Base-by-base conservation (phyloP, 805 yeast genomes). In the Hemisphaericaspora nanyangensis region DNA sequence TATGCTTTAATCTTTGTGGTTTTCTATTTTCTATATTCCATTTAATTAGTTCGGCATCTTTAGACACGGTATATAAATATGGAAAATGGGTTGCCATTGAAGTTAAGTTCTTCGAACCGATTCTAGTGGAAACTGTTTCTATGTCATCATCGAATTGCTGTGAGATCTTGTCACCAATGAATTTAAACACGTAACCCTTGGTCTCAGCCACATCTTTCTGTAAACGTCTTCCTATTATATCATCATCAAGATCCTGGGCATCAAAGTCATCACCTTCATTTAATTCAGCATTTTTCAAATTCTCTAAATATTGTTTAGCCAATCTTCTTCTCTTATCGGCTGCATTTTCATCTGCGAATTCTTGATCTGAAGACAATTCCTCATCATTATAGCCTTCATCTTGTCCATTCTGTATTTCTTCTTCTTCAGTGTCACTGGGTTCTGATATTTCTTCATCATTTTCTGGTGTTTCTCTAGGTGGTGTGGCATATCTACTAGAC, bases 281-380 rank as follows among this genome's bases (percentile, higher is more conserved):
- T 20, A 56, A 28, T 41, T 62, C 66, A 45, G 83, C 87, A 3
- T 68, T 63, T 56, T 85, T 79, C 53, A 93, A 65, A 54, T 84
- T 85, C 33, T 83, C 89, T 46, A 93, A 68, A 60, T 93, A 93
- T 61, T 90, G 93, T 61, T 89, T 89, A 13, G 98, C 98, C 43
- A 93, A 72, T 55, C 98, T 72, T 63, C 99, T 78, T 62, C 99
- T 79, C 62, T 87, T 89, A 55, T 93, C 99, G 0, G 96, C 95
- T 7, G 90, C 95, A 34, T 79, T 77, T 61, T 91, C 98, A 13
- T 71, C 73, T 12, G 68, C 78, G 47, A 80, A 78, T 49, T 83
- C 95, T 48, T 82, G 93, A 24, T 83, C 91, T 11, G 84, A 79
- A 12, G 75, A 77, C 17, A 75, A 45, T 25, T 55, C 63, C 8